Conservation (phyloP, 1,284 basidiomycete species). For the Xerocomus nothofagi region DNA sequence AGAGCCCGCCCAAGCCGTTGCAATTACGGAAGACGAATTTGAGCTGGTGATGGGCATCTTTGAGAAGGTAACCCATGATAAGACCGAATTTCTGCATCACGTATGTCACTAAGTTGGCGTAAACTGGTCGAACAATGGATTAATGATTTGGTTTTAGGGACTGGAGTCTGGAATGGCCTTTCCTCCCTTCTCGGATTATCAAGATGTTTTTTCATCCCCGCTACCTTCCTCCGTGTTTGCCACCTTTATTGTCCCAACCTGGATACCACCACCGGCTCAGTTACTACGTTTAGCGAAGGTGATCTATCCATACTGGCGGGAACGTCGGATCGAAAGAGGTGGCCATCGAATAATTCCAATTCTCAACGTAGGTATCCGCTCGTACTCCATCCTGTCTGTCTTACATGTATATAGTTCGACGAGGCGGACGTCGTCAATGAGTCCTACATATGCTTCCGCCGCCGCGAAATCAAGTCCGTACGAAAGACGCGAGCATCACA, state of each 20-base stretch:
- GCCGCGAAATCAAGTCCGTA: constrained; percentile 91
- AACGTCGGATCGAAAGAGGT: constrained; percentile 69
- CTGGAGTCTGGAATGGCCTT: constrained; percentile 66
- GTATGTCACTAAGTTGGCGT: constrained; percentile 44
- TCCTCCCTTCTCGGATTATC: constrained; percentile 80
- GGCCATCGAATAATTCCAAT: constrained; percentile 80
- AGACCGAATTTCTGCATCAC: constrained; percentile 89
- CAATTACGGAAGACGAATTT: constrained; percentile 87
- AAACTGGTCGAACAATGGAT: neutral
- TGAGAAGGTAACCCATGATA: constrained; percentile 90
- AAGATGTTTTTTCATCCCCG: constrained; percentile 63
- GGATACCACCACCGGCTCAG: constrained; percentile 56
- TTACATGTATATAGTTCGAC: constrained; percentile 61
- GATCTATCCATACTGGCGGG: constrained; percentile 83
- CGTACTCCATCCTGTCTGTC: neutral
- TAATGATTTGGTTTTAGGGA: constrained; percentile 39
- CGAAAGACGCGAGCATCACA: constrained; percentile 94
- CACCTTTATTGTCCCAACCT: constrained; percentile 57
- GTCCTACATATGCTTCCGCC: constrained; percentile 97
- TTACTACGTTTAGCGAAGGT: constrained; percentile 64
- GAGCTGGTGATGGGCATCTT: constrained; percentile 95
- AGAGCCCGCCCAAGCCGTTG: constrained; percentile 56
- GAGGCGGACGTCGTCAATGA: constrained; percentile 90
- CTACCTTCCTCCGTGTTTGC: constrained; percentile 63
- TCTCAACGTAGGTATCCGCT: constrained; percentile 61